Evolutionary conservation across 371 early-diverging fungal species (phyloP), one percentile per base, ranked within the genome.

Genomic region (Rhizopus arrhizus): DNA sequence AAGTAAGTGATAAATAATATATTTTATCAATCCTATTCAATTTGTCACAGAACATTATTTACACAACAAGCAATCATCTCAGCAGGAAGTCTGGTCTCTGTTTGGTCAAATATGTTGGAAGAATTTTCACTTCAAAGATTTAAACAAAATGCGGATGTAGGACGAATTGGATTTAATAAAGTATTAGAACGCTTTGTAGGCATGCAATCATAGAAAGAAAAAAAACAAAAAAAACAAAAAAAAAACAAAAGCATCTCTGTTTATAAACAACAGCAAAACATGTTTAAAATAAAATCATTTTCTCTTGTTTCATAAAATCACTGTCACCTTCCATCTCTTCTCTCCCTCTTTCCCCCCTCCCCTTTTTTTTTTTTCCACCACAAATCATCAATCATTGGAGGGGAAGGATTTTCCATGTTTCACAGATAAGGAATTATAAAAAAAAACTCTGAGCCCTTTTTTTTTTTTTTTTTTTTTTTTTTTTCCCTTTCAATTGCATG

Each of bases 51-150:
- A 41, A 92, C 93, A 4, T 38, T 75, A 58, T 90, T 96, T 56
- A 65, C 75, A 15, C 95, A 96, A 64, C 81, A 86, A 57, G 94
- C 93, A 16, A 73, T 84, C 56, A 85, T 94, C 56, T 80, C 82
- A 32, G 94, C 92, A 12, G 82, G 87, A 34, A 82, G 84, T 12
- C 75, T 88, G 1, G 70, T 94, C 28, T 83, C 83, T 16, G 68
- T 86, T 22, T 83, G 95, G 69, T 86, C 89, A 2, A 75, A 79
- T 33, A 73, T 88, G 32, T 67, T 95, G 7, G 97, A 96, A 72
- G 93, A 94, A 54, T 87, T 89, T 41, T 90, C 89, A 55, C 71
- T 91, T 58, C 84, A 75, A 51, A 80, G 93, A 35, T 96, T 95
- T 81, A 59, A 87, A 62, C 85, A 89, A 49, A 96, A 96, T 70